Evolutionary conservation across 495 filamentous ascomycete genomes (phyloP), one percentile per base, ranked within the genome.

Genomic region (Annulohypoxylon bovei): DNA sequence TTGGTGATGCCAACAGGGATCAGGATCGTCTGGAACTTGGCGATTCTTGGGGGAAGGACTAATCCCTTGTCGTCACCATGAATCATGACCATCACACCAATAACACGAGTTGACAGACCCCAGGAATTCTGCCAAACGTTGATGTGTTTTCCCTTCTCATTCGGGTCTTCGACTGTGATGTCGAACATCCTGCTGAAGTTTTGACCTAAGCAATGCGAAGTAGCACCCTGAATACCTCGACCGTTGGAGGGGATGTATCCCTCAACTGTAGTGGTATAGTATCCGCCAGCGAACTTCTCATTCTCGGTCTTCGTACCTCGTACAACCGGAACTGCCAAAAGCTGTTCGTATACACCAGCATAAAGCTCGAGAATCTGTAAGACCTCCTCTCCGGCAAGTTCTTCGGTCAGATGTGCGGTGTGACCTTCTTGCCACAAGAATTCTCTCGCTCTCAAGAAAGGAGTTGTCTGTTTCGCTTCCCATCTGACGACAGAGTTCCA

Each of bases 401-500:
- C 82, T 74, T 94, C 85, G 6, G 90, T 95, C 63, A 98, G 78
- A 80, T 98, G 94, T 9, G 95, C 95, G 14, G 95, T 99, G 82
- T 99, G 95, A 30, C 95, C 96, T 80, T 99, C 95, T 77, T 99
- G 96, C 95, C 95, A 99, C 47, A 97, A 82, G 81, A 99, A 99
- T 78, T 99, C 95, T 73, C 95, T 83, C 53, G 94, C 93, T 65
- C 95, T 84, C 22, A 99, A 83, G 85, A 99, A 97, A 5, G 95
- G 95, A 75, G 94, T 94, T 22, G 95, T 94, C 76, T 99, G 91
- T 83, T 98, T 98, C 76, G 97, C 97, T 81, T 99, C 95, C 95
- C 95, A 99, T 72, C 95, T 88, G 33, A 98, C 95, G 54, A 98
- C 95, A 6, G 91, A 95, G 85, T 97, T 97, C 95, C 95, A 99